Evolutionary conservation across 164 flowering plant genomes (phyloP), one percentile per base, ranked within the genome.

Genomic region (Protea cynaroides): DNA sequence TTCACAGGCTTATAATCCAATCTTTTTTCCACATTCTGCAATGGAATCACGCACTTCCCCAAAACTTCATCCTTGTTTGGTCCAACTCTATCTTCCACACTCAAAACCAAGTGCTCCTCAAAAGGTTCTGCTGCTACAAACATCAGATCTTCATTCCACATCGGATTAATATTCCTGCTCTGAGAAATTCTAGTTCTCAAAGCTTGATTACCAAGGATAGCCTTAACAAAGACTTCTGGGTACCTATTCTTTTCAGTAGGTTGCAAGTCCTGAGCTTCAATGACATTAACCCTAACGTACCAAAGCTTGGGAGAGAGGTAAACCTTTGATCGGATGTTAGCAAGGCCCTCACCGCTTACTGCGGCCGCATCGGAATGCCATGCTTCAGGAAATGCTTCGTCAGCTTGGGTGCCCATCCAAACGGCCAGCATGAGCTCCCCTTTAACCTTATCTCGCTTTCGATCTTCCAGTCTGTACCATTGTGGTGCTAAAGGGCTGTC

Each of bases 381-480:
- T 1, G 92, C 88, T 52, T 85, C 92, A 12, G 96, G 83, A 60
- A 86, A 89, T 12, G 96, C 87, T 71, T 89, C 92, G 56, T 89
- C 96, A 0, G 96, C 96, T 61, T 86, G 96, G 65, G 92, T 89
- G 17, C 96, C 96, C 84, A 81, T 81, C 96, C 96, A 89, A 55
- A 89, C 92, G 63, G 96, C 90, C 65, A 87, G 62, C 96, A 89
- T 89, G 22, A 89, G 69, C 78, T 89, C 92, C 23, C 89, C 90
- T 58, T 79, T 89, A 29, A 73, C 76, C 75, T 79, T 82, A 4
- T 77, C 82, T 22, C 80, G 81, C 67, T 76, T 81, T 47, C 80
- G 59, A 60, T 85, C 86, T 55, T 81, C 86, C 70, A 89, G 54
- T 58, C 86, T 71, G 59, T 89, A 89, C 96, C 96, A 89, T 71